Evolutionary conservation across 441 rosid genomes (phyloP).

Genomic region (Gossypium lobatum): DNA sequence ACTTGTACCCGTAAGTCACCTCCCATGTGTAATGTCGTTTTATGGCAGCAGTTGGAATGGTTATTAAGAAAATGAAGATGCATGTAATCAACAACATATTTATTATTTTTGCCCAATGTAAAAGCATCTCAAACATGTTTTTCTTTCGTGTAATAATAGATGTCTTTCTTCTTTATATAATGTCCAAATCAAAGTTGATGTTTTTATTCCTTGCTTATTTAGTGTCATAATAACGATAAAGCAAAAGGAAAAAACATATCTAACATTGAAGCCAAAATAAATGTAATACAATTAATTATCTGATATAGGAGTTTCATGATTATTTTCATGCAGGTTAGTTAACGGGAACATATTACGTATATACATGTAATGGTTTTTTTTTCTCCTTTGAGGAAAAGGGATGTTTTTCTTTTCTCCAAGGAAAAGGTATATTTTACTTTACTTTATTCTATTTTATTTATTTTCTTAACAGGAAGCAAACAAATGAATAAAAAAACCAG

Average conservation of each 20-base stretch:
- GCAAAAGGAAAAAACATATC: neutral
- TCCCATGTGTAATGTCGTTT: conserved; percentile 48
- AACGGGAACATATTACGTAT: neutral
- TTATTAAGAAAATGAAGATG: neutral
- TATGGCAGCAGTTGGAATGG: conserved; percentile 22
- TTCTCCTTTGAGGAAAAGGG: neutral
- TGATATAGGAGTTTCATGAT: too few species aligned
- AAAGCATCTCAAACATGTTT: neutral
- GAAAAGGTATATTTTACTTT: neutral
- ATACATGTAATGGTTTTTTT: neutral
- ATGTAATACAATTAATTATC: too few species aligned
- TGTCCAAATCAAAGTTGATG: neutral
- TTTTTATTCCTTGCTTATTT: neutral
- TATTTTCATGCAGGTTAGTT: neutral
- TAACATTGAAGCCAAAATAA: neutral
- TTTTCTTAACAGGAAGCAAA: neutral
- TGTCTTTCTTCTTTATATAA: neutral
- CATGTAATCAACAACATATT: neutral
- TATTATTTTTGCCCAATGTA: neutral
- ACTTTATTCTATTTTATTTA: neutral
- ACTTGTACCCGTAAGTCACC: conserved; percentile 54
- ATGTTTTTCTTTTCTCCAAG: neutral
- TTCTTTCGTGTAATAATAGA: neutral
- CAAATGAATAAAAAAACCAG: too few species aligned
- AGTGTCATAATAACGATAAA: neutral